phyloP scores from a whole-genome alignment of 2,329 filamentous ascomycete genomes.

The Xylaria multiplex region DNA sequence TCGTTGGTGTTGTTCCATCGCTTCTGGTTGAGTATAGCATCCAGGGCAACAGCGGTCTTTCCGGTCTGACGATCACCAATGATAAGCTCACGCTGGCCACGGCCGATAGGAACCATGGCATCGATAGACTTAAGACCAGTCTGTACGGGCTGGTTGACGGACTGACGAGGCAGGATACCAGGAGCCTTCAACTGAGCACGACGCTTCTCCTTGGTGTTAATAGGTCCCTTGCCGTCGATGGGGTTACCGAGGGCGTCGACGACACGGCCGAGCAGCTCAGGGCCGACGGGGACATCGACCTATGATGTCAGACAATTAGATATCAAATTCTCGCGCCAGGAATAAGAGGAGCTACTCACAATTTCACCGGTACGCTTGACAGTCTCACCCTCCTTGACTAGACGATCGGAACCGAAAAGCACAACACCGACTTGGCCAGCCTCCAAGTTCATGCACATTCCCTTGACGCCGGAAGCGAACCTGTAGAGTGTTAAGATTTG shows the following conservation, averaged over 20 bases:
- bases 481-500: constrained; percentile 58
- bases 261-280: constrained; percentile 95
- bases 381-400: constrained; percentile 99
- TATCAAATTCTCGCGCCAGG: neutral
- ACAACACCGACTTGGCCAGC: constrained; percentile 99
- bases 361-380: constrained; percentile 99
- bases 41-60: constrained; percentile 98
- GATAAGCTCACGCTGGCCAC: constrained; percentile 99
- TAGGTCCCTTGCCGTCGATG: constrained; percentile 98
- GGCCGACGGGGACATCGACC: constrained; percentile 96
- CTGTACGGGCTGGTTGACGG: constrained; percentile 98
- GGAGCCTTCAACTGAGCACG: constrained; percentile 99
- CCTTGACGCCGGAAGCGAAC: constrained; percentile 99
- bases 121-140: constrained; percentile 99
- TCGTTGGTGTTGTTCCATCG: constrained; percentile 90
- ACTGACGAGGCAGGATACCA: constrained; percentile 95
- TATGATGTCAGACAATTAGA: constrained; percentile 52
- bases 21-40: constrained; percentile 99
- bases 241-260: constrained; percentile 98
- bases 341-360: constrained; percentile 68
- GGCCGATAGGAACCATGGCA: constrained; percentile 99
- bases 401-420: constrained; percentile 99
- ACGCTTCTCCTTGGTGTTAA: constrained; percentile 90
- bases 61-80: constrained; percentile 99
- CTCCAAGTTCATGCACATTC: constrained; percentile 99